phyloP scores from a whole-genome alignment of 148 eudicot genomes.

The Hydrangea macrophylla region DNA sequence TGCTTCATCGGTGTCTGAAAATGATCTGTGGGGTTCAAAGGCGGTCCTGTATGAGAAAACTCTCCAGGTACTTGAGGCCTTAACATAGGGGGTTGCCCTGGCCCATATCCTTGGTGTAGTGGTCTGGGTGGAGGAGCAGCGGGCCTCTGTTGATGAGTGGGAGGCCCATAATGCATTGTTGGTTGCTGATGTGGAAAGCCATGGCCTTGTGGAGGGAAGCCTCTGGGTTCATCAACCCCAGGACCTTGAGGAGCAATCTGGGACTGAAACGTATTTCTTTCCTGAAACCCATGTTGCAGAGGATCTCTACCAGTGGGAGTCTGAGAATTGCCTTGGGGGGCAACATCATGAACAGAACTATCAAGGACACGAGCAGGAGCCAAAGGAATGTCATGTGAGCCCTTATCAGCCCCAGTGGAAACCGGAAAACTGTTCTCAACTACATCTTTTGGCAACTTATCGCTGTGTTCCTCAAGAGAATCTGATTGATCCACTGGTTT shows the following conservation, averaged over 20 bases:
- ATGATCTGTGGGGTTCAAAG: constrained; percentile 32
- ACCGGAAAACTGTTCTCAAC: not conserved
- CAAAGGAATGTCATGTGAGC: constrained; percentile 22
- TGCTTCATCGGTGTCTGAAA: constrained; percentile 30
- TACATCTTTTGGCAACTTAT: constrained; percentile 14
- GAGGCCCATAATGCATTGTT: constrained; percentile 35
- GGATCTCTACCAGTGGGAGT: constrained; percentile 10
- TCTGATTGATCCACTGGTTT: constrained; percentile 20
- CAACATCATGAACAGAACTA: not conserved
- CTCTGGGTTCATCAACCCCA: constrained; percentile 13
- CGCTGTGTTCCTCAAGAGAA: not conserved
- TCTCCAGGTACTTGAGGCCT: constrained; percentile 66
- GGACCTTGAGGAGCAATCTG: constrained; percentile 26
- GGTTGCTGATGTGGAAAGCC: constrained; percentile 32
- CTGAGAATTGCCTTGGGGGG: not conserved
- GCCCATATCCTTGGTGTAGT: constrained; percentile 26
- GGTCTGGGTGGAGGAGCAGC: constrained; percentile 31
- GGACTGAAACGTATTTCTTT: constrained; percentile 22
- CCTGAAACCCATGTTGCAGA: constrained; percentile 11
- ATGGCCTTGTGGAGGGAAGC: constrained; percentile 15
- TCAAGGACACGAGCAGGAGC: constrained; percentile 17
- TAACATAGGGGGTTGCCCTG: constrained; percentile 41
- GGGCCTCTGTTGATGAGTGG: constrained; percentile 37
- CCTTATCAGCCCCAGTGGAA: constrained; percentile 20
- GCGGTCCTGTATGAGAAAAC: constrained; percentile 32